These are phyloP conservation scores for Rehmannia glutinosa DNA, from an alignment of 257 asterid genomes.

Conservation along the genomic window DNA sequence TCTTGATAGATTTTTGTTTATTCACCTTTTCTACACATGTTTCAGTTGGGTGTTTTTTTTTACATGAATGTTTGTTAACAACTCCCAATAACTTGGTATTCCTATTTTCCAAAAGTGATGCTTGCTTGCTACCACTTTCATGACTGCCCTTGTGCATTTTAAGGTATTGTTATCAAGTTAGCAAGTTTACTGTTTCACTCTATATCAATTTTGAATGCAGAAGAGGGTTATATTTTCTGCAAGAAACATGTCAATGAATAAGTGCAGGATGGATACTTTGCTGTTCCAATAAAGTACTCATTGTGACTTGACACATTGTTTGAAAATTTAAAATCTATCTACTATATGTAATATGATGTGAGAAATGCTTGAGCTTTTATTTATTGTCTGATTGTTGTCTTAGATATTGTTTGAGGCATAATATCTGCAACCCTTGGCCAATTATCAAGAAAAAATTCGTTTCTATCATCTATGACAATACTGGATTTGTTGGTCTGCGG, in stretches of 20 bases:
- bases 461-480: conserved; percentile 3
- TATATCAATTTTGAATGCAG: neutral
- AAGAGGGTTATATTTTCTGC: neutral
- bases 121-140: no score
- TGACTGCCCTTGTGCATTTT: neutral
- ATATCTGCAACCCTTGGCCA: neutral
- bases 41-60: no score
- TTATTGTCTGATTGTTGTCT: neutral
- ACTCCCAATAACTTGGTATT: no score
- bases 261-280: no score
- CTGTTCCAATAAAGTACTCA: no score
- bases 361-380: neutral
- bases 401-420: neutral
- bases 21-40: no score
- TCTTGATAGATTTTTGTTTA: no score
- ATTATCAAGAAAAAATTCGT: neutral
- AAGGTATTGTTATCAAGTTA: neutral
- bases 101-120: no score
- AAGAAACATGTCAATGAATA: neutral
- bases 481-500: no score
- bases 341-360: neutral
- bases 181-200: neutral
- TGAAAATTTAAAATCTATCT: neutral
- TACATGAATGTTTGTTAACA: no score
- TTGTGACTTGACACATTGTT: no score